These are phyloP conservation scores for Amanita subjunquillea DNA, from an alignment of 768 basidiomycete species.

Conservation along the genomic window DNA sequence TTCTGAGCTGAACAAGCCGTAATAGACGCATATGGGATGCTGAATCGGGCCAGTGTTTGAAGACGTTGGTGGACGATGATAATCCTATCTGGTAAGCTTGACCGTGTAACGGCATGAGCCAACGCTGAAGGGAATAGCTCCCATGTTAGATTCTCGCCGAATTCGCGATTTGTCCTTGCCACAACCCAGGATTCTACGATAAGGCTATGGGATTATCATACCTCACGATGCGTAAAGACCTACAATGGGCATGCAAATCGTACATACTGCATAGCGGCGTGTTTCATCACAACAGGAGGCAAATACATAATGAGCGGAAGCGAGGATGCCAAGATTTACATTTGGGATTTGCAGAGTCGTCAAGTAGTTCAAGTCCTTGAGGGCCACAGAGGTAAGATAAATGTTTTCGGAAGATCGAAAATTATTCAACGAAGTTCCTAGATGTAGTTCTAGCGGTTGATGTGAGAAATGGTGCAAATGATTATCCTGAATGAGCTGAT, in stretches of 20 bases:
- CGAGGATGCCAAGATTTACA: conserved; percentile 79
- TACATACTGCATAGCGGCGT: conserved; percentile 69
- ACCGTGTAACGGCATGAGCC: conserved; percentile 2
- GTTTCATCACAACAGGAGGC: conserved; percentile 48
- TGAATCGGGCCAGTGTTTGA: conserved; percentile 94
- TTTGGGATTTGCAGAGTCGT: conserved; percentile 85
- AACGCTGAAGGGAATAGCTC: conserved; percentile 37
- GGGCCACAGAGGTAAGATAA: conserved; percentile 63
- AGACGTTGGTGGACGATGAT: conserved; percentile 93
- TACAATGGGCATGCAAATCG: conserved; percentile 82
- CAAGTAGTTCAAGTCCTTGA: conserved; percentile 66
- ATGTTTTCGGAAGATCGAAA: neutral
- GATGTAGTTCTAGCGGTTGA: conserved; percentile 73
- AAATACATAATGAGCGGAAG: conserved; percentile 80
- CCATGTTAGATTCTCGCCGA: conserved; percentile 85
- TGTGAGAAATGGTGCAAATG: conserved; percentile 26
- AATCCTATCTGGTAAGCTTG: conserved; percentile 75
- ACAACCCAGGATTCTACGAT: conserved; percentile 93
- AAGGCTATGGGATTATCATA: conserved; percentile 90
- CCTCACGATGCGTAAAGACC: conserved; percentile 86
- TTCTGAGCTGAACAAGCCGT: neutral
- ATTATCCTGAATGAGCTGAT: neutral
- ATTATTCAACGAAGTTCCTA: conserved; percentile 10
- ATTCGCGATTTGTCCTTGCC: conserved; percentile 81
- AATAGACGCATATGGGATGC: conserved; percentile 94